phyloP scores from a whole-genome alignment of 2,329 filamentous ascomycete genomes.

The Pestalotiopsis sp. region DNA sequence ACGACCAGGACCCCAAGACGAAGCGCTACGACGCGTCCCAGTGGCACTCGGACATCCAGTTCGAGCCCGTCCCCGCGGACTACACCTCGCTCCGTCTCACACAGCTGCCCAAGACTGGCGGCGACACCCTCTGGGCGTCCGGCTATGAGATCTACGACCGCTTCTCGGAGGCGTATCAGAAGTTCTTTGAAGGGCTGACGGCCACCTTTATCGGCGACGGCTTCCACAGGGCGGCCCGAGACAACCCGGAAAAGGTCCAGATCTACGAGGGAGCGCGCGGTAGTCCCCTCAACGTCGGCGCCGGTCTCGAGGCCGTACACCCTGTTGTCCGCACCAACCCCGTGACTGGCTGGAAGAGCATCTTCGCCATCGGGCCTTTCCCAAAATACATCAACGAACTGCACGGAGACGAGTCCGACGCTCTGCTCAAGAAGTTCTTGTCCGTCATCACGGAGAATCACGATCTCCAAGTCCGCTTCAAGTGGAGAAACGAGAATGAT shows the following conservation, averaged over 20 bases:
- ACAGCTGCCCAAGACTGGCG: constrained; percentile 55
- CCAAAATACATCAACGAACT: constrained; percentile 44
- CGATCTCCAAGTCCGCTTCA: constrained; percentile 48
- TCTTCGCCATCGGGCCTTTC: constrained; percentile 43
- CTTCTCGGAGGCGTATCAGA: constrained; percentile 48
- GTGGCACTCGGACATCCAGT: constrained; percentile 59
- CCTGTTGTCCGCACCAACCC: constrained; percentile 62
- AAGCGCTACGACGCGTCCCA: constrained; percentile 42
- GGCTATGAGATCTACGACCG: constrained; percentile 62
- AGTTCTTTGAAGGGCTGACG: constrained; percentile 52
- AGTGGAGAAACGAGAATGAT: constrained; percentile 45
- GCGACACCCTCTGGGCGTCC: constrained; percentile 62
- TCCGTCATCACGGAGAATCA: constrained; percentile 45
- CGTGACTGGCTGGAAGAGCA: constrained; percentile 59
- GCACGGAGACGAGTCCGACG: constrained; percentile 40
- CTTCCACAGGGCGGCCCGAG: constrained; percentile 35
- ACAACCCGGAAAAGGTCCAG: constrained; percentile 25
- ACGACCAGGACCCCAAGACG: constrained; percentile 24
- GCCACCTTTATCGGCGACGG: constrained; percentile 43
- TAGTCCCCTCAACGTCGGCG: constrained; percentile 46
- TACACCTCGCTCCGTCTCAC: constrained; percentile 61
- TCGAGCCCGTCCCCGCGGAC: constrained; percentile 59
- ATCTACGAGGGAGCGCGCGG: constrained; percentile 36
- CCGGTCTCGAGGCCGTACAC: constrained; percentile 46
- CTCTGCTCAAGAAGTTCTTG: constrained; percentile 42